Conservation (phyloP, 345 rosid species). For the Orychophragmus violaceus region DNA sequence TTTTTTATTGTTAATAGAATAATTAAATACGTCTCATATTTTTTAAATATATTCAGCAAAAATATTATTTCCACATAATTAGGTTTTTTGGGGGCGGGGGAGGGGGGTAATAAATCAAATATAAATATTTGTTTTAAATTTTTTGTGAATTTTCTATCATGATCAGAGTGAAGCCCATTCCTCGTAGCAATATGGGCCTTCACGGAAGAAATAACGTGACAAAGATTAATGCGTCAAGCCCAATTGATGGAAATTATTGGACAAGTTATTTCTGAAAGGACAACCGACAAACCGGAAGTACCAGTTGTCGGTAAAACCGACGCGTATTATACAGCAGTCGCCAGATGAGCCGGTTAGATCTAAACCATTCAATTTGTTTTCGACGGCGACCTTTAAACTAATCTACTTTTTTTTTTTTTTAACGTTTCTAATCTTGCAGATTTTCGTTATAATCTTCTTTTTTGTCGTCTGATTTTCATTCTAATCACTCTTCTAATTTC, state of each 20-base stretch:
- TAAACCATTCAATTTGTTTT: constrained; percentile 16
- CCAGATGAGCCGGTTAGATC: constrained; percentile 19
- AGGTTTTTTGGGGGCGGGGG: neutral
- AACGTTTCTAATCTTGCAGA: neutral
- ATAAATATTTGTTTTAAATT: neutral
- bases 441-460: too few species aligned
- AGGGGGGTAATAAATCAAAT: neutral
- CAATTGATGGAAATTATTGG: too few species aligned
- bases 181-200: neutral
- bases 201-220: too few species aligned
- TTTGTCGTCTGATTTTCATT: too few species aligned
- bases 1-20: too few species aligned
- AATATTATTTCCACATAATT: neutral
- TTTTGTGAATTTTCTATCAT: neutral
- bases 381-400: constrained; percentile 20
- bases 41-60: too few species aligned
- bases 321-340: constrained; percentile 15
- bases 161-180: neutral
- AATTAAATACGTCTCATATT: too few species aligned
- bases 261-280: neutral
- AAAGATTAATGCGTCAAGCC: constrained; percentile 1
- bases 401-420: neutral
- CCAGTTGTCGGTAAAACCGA: constrained; percentile 17
- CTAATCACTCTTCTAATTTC: neutral
- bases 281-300: constrained; percentile 25